Evolutionary conservation across 139 green algal species (phyloP).

Genomic region (Ostreobium quekettii): DNA sequence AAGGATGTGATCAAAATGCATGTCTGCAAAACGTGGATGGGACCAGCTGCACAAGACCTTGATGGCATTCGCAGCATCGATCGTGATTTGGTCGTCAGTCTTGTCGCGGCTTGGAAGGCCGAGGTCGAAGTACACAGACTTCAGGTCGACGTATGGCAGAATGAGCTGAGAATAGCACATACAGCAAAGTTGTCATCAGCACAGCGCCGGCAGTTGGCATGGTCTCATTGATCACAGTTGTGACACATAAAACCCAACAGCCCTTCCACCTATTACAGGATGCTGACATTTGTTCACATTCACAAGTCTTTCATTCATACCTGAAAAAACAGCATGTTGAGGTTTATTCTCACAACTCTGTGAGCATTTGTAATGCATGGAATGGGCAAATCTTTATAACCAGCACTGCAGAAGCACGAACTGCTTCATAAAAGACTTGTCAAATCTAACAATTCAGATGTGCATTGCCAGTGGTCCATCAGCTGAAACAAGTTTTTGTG

Average conservation of each 20-base stretch:
- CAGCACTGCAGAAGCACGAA: too few relatives aligned
- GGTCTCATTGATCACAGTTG: not conserved
- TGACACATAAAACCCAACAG: not conserved
- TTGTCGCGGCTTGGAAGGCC: slow-evolving; percentile 70
- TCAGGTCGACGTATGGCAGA: slow-evolving; percentile 84
- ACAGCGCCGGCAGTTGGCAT: not conserved
- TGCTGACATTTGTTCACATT: too few relatives aligned
- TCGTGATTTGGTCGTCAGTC: slow-evolving; percentile 78
- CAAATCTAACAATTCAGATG: too few relatives aligned
- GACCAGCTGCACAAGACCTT: slow-evolving; percentile 11
- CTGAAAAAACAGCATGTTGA: too few relatives aligned
- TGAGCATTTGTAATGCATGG: too few relatives aligned
- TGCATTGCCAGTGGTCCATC: too few relatives aligned
- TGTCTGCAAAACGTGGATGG: slow-evolving; percentile 8
- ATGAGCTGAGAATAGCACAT: slow-evolving; percentile 62
- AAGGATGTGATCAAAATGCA: not conserved
- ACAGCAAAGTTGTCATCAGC: not conserved
- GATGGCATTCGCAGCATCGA: slow-evolving; percentile 74
- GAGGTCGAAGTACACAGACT: slow-evolving; percentile 92
- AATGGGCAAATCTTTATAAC: too few relatives aligned
- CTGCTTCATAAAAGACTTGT: too few relatives aligned
- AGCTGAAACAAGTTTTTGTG: too few relatives aligned
- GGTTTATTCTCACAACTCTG: too few relatives aligned
- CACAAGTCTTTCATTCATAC: too few relatives aligned
- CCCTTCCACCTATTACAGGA: too few relatives aligned